phyloP scores from a whole-genome alignment of 139 green algal genomes.

The Volvox africanus region DNA sequence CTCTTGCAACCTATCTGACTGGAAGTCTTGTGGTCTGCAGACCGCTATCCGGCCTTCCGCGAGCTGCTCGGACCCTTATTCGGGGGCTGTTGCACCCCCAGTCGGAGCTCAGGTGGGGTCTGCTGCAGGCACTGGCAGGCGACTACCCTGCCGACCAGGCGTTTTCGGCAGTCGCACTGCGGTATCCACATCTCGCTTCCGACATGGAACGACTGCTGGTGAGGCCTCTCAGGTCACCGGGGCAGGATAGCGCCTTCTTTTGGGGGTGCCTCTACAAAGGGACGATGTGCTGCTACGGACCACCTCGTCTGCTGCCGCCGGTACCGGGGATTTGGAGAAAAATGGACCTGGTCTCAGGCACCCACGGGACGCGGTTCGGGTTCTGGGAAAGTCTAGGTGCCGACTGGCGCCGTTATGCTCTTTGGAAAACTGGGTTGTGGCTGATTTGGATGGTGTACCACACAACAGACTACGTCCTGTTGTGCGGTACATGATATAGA shows the following conservation, averaged over 20 bases:
- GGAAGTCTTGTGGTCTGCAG: not conserved
- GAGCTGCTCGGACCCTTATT: not conserved
- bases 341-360: not conserved
- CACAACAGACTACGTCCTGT: too few relatives aligned
- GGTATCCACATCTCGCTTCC: not conserved
- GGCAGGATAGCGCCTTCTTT: not conserved
- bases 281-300: not conserved
- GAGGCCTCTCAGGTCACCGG: not conserved
- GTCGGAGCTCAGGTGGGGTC: constrained; percentile 1
- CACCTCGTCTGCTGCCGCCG: not conserved
- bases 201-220: constrained; percentile 37
- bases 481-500: not conserved
- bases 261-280: not conserved
- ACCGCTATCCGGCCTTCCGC: not conserved
- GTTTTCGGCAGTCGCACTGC: not conserved
- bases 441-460: too few relatives aligned
- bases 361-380: not conserved
- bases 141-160: constrained; percentile 13
- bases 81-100: constrained; percentile 15
- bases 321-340: not conserved
- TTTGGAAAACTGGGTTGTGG: too few relatives aligned
- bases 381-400: not conserved
- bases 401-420: too few relatives aligned
- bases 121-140: constrained; percentile 22
- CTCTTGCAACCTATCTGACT: too few relatives aligned